These are phyloP conservation scores for Mesostigma viride DNA, from an alignment of 139 green algal species.

Conservation along the genomic window DNA sequence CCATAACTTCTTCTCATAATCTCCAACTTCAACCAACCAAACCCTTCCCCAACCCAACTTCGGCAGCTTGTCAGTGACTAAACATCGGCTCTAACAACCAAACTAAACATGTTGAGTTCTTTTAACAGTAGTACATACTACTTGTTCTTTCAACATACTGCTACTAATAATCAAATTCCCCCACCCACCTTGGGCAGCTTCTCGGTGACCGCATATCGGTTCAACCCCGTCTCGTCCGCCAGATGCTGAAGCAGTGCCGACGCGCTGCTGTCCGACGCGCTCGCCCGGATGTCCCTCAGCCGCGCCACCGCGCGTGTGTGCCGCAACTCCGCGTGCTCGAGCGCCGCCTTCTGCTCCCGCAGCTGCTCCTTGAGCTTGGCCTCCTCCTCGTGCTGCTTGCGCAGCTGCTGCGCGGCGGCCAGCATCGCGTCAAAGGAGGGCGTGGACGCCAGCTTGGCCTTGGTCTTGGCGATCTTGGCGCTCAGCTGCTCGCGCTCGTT, in stretches of 20 bases:
- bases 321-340: background rate
- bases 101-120: too few relatives aligned
- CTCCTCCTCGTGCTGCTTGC: conserved; percentile 4
- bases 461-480: background rate
- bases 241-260: conserved; percentile 14
- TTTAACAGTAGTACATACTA: too few relatives aligned
- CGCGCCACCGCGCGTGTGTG: background rate
- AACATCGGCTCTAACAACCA: too few relatives aligned
- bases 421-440: background rate
- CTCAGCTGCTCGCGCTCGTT: conserved; percentile 11
- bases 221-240: conserved; percentile 9
- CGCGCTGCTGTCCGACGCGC: background rate
- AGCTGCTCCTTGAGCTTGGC: background rate
- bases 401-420: conserved; percentile 2
- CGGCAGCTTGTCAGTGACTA: too few relatives aligned
- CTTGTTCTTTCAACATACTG: too few relatives aligned
- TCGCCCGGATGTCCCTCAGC: background rate
- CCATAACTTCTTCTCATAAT: too few relatives aligned
- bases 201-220: conserved; percentile 12
- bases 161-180: too few relatives aligned
- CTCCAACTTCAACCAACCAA: too few relatives aligned
- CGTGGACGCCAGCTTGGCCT: background rate
- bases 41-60: too few relatives aligned
- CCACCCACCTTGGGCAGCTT: conserved; percentile 21
- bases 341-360: background rate